Base-by-base conservation (phyloP, 164 flowering plant genomes). In the Taxillus chinensis region DNA sequence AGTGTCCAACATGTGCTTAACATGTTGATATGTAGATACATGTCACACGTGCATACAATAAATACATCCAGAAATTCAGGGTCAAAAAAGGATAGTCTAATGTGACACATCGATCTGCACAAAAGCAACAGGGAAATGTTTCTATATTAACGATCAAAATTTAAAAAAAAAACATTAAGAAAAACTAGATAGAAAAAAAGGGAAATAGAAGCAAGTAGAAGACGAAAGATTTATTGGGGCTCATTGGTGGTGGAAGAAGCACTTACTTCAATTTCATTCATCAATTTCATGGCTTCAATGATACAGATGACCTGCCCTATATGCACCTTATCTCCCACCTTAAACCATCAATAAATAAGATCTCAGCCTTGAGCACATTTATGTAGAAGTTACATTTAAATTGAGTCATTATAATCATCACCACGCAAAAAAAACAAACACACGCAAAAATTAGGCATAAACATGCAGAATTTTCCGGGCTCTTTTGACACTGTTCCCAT, bases 231-330 rank as follows among this genome's bases (percentile, higher is more conserved):
- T 0, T 3, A 48, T 48, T 48, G 51, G 51, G 51, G 46, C 2
- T 48, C 4, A 14, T 11, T 48, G 51, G 13, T 11, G 4, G 12
- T 48, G 51, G 12, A 11, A 48, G 51, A 14, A 48, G 51, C 51
- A 55, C 74, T 64, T 73, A 74, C 80, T 60, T 77, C 78, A 53
- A 74, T 80, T 64, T 77, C 83, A 66, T 80, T 80, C 83, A 80
- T 80, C 71, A 80, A 62, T 61, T 80, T 80, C 83, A 80, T 80
- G 41, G 83, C 83, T 57, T 80, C 83, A 58, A 80, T 62, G 62
- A 80, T 73, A 70, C 83, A 80, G 12, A 80, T 8, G n/a, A 74
- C 72, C 65, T 80, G 83, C 7, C 83, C 83, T 57, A 77, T 77
- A 70, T 74, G 69, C n/a, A 77, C 76, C 57, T 69, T 74, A 61